Base-by-base conservation (phyloP, 2,329 filamentous ascomycete species). In the Hirsutella thompsonii region DNA sequence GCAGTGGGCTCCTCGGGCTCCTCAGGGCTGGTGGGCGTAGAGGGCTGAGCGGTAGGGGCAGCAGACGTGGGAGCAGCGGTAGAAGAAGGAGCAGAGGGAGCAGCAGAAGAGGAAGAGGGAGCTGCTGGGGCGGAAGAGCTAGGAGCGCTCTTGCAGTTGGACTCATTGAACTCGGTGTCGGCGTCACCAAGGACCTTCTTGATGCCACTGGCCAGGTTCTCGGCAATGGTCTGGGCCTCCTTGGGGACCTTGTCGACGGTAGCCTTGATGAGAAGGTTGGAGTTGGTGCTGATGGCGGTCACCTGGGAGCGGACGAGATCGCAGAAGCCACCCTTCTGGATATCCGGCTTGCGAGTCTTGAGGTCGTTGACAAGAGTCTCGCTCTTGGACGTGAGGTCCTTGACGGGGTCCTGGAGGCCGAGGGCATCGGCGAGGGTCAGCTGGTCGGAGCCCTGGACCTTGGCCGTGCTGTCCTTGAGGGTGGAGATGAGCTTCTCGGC, bases 271-370 rank as follows among this genome's bases (percentile, higher is more conserved):
- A 59, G 54, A n/a, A 40, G 42, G 43, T 52, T 35, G 4, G 53
- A 52, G 41, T 45, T 46, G 2, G 26, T 36, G 47, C 49, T 50
- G 42, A 58, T 49, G 37, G 49, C 42, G 21, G n/a, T 35, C 23
- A 56, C 41, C 41, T 54, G 43, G n/a, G 45, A 20, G 38, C 49
- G 48, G 36, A 55, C 49, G 32, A 48, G 43, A 18, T 42, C 44
- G 48, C 57, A 59, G 4, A 54, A 51, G 39, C 47, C 48, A 21
- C 52, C 54, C 42, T 55, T 47, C 42, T 57, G 39, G 37, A 59
- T 42, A 13, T 44, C 42, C n/a, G 43, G n/a, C 47, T 55, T 53
- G 49, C 53, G 51, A 37, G 42, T 34, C 40, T 52, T 47, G 43
- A 59, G 51, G 42, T 50, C 45, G 16, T 43, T 44, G 37, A 49